phyloP scores from a whole-genome alignment of 2,329 filamentous ascomycete genomes.

The Lecanicillium sp. region DNA sequence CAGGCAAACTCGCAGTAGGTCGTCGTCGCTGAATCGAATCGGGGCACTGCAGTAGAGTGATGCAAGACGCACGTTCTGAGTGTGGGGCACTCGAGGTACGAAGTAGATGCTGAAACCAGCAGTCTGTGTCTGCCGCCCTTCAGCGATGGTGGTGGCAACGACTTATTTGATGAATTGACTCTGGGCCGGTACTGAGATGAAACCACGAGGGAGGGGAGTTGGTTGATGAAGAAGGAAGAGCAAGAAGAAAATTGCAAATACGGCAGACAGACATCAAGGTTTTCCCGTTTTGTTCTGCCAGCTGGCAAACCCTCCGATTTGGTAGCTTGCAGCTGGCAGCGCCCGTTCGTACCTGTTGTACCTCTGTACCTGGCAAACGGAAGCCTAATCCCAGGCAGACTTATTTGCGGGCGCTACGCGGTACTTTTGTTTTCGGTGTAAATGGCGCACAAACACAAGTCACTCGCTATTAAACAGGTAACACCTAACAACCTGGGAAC shows the following conservation, averaged over 20 bases:
- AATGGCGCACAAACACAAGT: background rate
- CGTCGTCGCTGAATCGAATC: slow-evolving; percentile 1
- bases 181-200: background rate
- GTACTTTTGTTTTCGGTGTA: slow-evolving; percentile 6
- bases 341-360: no score
- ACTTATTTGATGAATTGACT: background rate
- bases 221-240: background rate
- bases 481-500: no score
- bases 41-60: slow-evolving; percentile 7
- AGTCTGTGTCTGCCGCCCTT: background rate
- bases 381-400: background rate
- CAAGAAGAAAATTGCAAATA: background rate
- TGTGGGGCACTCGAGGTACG: background rate
- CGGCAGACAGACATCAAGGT: background rate
- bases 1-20: slow-evolving; percentile 1
- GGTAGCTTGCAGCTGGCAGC: slow-evolving; percentile 5
- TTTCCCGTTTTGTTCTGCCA: background rate
- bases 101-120: slow-evolving; percentile 10
- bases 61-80: slow-evolving; percentile 12
- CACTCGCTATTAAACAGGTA: no score
- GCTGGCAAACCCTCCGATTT: no score
- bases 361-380: no score
- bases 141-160: background rate
- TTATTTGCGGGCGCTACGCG: background rate
- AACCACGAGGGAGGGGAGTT: background rate